Conservation (phyloP, 352 stramenopile species). For the Globisporangium nunn region DNA sequence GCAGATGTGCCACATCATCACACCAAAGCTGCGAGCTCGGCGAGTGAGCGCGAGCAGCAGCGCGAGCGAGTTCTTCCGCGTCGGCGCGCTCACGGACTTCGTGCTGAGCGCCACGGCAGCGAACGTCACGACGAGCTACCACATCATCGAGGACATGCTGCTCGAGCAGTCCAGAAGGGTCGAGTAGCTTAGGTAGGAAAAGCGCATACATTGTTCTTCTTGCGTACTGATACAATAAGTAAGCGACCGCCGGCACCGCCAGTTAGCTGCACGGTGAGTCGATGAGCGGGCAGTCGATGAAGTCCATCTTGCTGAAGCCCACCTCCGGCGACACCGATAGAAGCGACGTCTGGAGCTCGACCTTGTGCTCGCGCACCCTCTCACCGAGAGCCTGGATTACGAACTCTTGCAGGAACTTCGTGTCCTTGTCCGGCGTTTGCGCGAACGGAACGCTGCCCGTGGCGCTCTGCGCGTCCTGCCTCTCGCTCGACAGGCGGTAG, state of each 20-base stretch:
- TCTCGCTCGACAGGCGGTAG: background rate
- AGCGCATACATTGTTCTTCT: background rate
- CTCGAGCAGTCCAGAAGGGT: background rate
- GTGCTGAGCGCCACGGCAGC: slow-evolving; percentile 12
- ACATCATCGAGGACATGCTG: slow-evolving; percentile 20
- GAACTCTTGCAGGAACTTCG: background rate
- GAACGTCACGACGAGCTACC: slow-evolving; percentile 15
- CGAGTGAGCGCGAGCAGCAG: background rate
- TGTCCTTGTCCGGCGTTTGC: background rate
- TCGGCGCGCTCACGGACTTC: slow-evolving; percentile 19
- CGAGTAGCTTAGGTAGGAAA: background rate
- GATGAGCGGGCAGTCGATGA: slow-evolving; percentile 3
- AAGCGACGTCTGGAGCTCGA: slow-evolving; percentile 1
- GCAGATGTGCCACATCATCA: slow-evolving; percentile 18
- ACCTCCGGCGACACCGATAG: background rate
- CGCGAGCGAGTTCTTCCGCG: slow-evolving; percentile 6
- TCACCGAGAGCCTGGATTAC: slow-evolving; percentile 2
- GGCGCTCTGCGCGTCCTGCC: background rate
- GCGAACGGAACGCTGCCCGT: background rate
- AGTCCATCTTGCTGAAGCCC: background rate
- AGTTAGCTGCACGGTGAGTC: background rate
- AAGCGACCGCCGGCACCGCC: background rate
- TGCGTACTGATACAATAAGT: background rate
- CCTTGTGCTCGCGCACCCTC: slow-evolving; percentile 1
- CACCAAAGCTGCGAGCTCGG: background rate